Conservation (phyloP, 2,329 filamentous ascomycete species). For the Fusarium devonianum region DNA sequence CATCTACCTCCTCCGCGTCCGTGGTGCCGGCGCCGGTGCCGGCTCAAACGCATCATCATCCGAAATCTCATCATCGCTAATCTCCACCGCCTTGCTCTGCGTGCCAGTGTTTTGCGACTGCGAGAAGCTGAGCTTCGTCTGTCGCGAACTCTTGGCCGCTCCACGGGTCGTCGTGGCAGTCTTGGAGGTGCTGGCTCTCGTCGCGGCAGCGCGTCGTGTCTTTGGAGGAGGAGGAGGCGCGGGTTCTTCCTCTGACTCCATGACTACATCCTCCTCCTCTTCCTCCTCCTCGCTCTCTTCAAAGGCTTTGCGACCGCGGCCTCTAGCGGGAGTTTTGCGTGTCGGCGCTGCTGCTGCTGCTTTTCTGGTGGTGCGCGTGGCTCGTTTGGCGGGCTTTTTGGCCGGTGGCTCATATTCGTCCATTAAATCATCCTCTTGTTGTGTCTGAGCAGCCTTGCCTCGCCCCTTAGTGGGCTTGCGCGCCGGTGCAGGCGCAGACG, state of each 20-base stretch:
- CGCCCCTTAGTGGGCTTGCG: constrained; percentile 16
- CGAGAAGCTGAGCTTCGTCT: constrained; percentile 48
- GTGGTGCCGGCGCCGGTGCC: constrained; percentile 48
- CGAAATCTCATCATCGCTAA: constrained; percentile 71
- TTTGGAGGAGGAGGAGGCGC: constrained; percentile 47
- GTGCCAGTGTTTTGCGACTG: constrained; percentile 49
- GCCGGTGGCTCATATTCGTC: constrained; percentile 56
- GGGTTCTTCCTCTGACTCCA: constrained; percentile 61
- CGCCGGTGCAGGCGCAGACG: constrained; percentile 4
- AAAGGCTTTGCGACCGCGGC: constrained; percentile 49
- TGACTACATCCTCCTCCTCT: constrained; percentile 58
- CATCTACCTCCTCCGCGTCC: constrained; percentile 44
- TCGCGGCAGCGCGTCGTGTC: constrained; percentile 34
- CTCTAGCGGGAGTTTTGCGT: constrained; percentile 53
- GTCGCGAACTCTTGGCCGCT: constrained; percentile 38
- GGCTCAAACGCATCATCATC: constrained; percentile 68
- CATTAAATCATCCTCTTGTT: constrained; percentile 42
- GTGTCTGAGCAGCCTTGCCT: constrained; percentile 36
- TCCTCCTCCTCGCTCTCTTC: constrained; percentile 54
- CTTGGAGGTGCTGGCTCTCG: constrained; percentile 22
- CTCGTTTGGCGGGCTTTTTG: constrained; percentile 44
- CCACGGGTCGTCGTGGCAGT: constrained; percentile 24
- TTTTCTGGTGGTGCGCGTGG: constrained; percentile 49
- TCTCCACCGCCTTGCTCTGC: constrained; percentile 60
- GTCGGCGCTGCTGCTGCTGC: constrained; percentile 55